Evolutionary conservation across 352 stramenopile species (phyloP).

Genomic region (Pythium vanterpoolii): DNA sequence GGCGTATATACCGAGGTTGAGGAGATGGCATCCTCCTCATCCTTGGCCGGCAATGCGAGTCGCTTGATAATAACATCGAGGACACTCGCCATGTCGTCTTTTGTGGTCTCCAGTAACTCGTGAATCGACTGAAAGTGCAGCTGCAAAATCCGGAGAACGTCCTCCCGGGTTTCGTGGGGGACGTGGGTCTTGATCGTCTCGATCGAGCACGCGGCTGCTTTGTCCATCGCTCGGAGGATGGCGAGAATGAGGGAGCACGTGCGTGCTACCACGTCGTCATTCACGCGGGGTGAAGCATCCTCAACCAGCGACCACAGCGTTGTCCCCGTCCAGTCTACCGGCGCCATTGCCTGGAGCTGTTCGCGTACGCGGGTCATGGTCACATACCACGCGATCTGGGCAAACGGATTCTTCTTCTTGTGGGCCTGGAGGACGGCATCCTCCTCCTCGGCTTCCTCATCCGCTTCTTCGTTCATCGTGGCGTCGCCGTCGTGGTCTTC

Average conservation of each 20-base stretch:
- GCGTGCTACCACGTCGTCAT: neutral
- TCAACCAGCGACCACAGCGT: neutral
- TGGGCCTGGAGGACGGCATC: neutral
- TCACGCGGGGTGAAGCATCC: neutral
- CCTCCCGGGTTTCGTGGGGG: neutral
- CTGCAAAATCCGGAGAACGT: conserved; percentile 7
- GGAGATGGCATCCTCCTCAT: neutral
- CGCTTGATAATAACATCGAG: conserved; percentile 10
- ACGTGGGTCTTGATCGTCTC: conserved; percentile 5
- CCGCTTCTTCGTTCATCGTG: conserved; percentile 6
- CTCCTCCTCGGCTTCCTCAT: neutral
- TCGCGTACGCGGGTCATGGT: conserved; percentile 3
- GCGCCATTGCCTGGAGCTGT: neutral
- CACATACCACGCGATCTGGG: conserved; percentile 22
- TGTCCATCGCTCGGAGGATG: neutral
- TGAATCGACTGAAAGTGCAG: conserved; percentile 2
- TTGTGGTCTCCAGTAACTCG: conserved; percentile 1
- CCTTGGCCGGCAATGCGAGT: neutral
- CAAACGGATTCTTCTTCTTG: conserved; percentile 17
- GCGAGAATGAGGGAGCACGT: conserved; percentile 9
- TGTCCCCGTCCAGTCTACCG: neutral
- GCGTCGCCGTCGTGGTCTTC: neutral
- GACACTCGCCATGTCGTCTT: conserved; percentile 4
- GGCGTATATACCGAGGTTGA: conserved; percentile 16
- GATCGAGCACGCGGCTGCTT: neutral